Conservation (phyloP, 192 early-diverging fungal genomes). For the Linnemannia elongata region DNA sequence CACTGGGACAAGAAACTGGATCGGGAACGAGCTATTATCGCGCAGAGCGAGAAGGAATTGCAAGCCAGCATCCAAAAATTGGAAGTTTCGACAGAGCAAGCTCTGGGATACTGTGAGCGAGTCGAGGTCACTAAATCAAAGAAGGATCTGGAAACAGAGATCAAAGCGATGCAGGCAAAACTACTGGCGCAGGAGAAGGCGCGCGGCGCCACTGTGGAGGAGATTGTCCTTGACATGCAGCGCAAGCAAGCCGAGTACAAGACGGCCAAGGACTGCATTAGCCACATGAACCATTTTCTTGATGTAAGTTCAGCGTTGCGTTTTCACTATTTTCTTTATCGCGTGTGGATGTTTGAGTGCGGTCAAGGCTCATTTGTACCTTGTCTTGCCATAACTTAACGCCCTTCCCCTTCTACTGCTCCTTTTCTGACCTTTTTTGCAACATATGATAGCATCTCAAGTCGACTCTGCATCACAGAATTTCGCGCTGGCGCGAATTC, state of each 20-base stretch:
- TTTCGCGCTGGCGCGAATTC: slow-evolving; percentile 77
- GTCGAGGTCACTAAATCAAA: slow-evolving; percentile 65
- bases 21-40: slow-evolving; percentile 48
- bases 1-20: slow-evolving; percentile 69
- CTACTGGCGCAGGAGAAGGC: slow-evolving; percentile 68
- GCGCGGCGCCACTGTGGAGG: slow-evolving; percentile 70
- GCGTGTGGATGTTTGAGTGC: neutral
- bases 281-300: slow-evolving; percentile 62
- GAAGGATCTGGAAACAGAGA: slow-evolving; percentile 71
- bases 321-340: neutral
- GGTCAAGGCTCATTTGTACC: too few relatives aligned
- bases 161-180: slow-evolving; percentile 63
- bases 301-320: slow-evolving; percentile 42
- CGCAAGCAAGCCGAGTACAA: slow-evolving; percentile 65
- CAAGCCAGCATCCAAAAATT: slow-evolving; percentile 42
- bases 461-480: slow-evolving; percentile 69
- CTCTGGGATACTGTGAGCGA: slow-evolving; percentile 72
- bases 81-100: slow-evolving; percentile 62
- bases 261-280: slow-evolving; percentile 67
- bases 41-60: slow-evolving; percentile 34
- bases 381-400: neutral
- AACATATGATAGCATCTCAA: slow-evolving; percentile 59
- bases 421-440: neutral
- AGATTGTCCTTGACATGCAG: slow-evolving; percentile 69
- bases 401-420: neutral